Evolutionary conservation across 1,284 basidiomycete species (phyloP).

Genomic region (Irpex sp.): DNA sequence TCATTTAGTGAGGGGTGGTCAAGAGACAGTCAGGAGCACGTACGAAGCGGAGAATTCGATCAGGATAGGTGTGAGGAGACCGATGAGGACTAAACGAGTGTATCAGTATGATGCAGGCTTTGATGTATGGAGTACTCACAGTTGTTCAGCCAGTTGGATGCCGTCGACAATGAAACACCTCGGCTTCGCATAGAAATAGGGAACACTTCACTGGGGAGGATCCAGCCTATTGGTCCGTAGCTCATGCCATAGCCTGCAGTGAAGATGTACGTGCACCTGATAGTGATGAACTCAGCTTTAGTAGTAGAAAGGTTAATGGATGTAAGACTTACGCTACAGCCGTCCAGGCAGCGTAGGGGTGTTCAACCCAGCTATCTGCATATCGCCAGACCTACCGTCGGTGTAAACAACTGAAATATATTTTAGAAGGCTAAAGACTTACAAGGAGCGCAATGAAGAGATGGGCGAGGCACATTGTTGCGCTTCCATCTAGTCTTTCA

Average conservation of each 20-base stretch:
- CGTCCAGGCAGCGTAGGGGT: constrained; percentile 67
- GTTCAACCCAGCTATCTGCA: constrained; percentile 61
- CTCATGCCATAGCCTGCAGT: constrained; percentile 87
- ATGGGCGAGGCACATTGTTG: constrained; percentile 80
- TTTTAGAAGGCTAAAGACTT: constrained; percentile 18
- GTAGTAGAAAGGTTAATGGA: no score
- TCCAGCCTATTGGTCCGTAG: constrained; percentile 90
- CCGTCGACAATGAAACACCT: constrained; percentile 87
- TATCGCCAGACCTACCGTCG: constrained; percentile 54
- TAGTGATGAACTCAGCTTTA: neutral
- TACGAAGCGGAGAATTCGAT: constrained; percentile 72
- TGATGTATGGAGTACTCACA: constrained; percentile 50
- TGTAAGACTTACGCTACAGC: constrained; percentile 59
- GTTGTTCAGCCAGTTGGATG: constrained; percentile 87
- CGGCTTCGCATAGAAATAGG: constrained; percentile 88
- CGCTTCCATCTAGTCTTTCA: constrained; percentile 61
- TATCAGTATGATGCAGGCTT: neutral
- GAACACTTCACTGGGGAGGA: constrained; percentile 87
- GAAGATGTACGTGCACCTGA: constrained; percentile 79
- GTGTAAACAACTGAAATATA: neutral
- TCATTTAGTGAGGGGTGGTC: neutral
- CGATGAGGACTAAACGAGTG: constrained; percentile 71
- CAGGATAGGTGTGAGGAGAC: constrained; percentile 81
- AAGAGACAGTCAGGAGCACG: constrained; percentile 25
- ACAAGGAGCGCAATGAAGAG: constrained; percentile 77